Percentiles rank a stretch among this genome's conserved stretches.
phyloP scores from a whole-genome alignment of 1,284 basidiomycete genomes.

The Crucibulum parvulum region DNA sequence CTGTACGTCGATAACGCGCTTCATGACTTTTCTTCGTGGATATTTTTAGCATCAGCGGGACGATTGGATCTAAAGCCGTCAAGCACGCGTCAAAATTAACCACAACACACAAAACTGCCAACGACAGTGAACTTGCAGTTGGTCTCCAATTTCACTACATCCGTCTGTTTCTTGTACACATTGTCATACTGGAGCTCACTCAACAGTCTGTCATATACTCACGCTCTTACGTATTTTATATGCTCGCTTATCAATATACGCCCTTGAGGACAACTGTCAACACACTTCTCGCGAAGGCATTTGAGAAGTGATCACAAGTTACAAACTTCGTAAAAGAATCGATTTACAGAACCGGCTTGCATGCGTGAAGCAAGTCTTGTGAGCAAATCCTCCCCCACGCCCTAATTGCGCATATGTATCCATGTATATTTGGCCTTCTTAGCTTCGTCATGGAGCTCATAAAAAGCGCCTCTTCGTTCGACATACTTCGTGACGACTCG shows the following conservation, averaged over 20 bases:
- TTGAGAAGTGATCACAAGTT: background rate
- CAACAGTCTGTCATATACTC: too few species aligned
- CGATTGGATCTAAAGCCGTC: background rate
- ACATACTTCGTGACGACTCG: conserved; percentile 4
- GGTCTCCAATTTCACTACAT: too few species aligned
- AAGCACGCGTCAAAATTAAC: background rate
- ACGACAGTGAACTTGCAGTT: too few species aligned
- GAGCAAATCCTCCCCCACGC: conserved; percentile 14
- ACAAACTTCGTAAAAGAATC: background rate
- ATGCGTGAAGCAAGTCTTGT: conserved; percentile 25
- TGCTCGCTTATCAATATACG: background rate
- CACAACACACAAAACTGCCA: background rate
- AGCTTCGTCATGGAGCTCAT: conserved; percentile 20
- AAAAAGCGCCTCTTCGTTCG: conserved; percentile 21
- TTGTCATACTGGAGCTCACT: too few species aligned
- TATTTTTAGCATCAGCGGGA: background rate
- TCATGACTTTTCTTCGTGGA: background rate
- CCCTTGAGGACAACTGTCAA: too few species aligned
- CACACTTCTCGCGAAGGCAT: background rate
- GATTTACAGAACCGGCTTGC: background rate
- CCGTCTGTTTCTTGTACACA: too few species aligned
- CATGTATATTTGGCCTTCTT: conserved; percentile 21
- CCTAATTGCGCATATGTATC: conserved; percentile 24
- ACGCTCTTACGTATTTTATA: too few species aligned
- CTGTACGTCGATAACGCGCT: background rate